Percentiles rank a stretch among this genome's conserved stretches.
Evolutionary conservation across 352 stramenopile species (phyloP).

Genomic region (Phytophthora vignae): DNA sequence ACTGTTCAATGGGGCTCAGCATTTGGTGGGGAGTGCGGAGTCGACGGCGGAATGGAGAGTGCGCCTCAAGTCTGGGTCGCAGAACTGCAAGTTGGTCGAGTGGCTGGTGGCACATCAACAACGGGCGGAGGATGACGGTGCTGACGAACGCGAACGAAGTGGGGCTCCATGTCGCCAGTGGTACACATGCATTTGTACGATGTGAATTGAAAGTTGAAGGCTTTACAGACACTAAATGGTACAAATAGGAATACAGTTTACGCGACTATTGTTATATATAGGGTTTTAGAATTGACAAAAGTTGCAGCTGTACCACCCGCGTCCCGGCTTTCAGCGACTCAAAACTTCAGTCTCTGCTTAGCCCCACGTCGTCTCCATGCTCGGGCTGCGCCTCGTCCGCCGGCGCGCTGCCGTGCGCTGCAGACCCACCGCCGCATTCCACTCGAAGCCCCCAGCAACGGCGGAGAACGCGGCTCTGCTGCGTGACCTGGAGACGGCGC

Average conservation of each 20-base stretch:
- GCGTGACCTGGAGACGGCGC: constrained; percentile 42
- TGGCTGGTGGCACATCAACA: constrained; percentile 34
- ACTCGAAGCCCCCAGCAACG: constrained; percentile 30
- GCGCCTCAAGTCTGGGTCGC: background rate
- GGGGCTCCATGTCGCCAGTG: background rate
- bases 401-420: background rate
- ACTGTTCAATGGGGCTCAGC: constrained; percentile 72
- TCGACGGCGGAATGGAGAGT: constrained; percentile 10
- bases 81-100: constrained; percentile 16
- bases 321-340: background rate
- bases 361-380: constrained; percentile 12
- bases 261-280: no score
- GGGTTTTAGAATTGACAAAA: no score
- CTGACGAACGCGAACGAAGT: constrained; percentile 20
- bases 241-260: no score
- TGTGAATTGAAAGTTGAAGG: background rate
- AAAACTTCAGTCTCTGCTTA: constrained; percentile 10
- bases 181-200: background rate
- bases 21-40: constrained; percentile 12
- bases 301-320: no score
- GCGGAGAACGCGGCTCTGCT: constrained; percentile 55
- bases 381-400: constrained; percentile 13
- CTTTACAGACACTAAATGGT: no score
- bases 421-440: constrained; percentile 22
- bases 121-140: constrained; percentile 14